Evolutionary conservation across 352 stramenopile genomes (phyloP), one percentile per base, ranked within the genome.

Genomic region (Thalassiosira sp.): DNA sequence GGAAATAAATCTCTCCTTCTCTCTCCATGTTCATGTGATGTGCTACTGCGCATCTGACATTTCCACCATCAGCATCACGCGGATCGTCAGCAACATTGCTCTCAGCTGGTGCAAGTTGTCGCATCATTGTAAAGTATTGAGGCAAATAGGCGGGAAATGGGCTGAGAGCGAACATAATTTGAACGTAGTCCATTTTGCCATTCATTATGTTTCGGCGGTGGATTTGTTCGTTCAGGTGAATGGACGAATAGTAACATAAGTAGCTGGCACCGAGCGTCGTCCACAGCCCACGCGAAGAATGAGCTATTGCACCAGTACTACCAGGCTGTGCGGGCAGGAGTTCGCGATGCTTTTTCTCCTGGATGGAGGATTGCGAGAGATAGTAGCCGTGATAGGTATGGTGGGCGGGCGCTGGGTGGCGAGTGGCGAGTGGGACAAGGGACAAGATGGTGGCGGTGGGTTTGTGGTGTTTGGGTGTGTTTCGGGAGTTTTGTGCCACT

Each of bases 81-180:
- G 24, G 28, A 8, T 7, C 35, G 42, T 15, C 37, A 27, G 3
- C 42, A 16, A 31, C 56, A 27, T 25, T 1, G n/a, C 16, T 16
- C 35, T 53, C 31, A 7, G 24, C 15, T 16, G 37, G 16, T 59
- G 59, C 37, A 5, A 76, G 42, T 35, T 68, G 57, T 67, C 63
- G 66, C 13, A 74, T 67, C 10, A 83, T 74, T 1, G 68, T 56
- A 53, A 83, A 79, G 16, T 83, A 83, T 59, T 83, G 75, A 37
- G 75, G 69, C 0, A 83, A 63, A 35, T 83, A 79, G 20, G 53
- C 40, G 20, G 75, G 68, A 37, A 83, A 73, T 16, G 69, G 75
- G 45, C 68, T 79, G 8, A 83, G 37, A n/a, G 75, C 75, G 58
- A 83, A 83, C 8, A 59, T 51, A 46, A 28, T 58, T 70, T 71